Conservation (phyloP, 2,329 filamentous ascomycete genomes). For the Colletotrichum sublineola region DNA sequence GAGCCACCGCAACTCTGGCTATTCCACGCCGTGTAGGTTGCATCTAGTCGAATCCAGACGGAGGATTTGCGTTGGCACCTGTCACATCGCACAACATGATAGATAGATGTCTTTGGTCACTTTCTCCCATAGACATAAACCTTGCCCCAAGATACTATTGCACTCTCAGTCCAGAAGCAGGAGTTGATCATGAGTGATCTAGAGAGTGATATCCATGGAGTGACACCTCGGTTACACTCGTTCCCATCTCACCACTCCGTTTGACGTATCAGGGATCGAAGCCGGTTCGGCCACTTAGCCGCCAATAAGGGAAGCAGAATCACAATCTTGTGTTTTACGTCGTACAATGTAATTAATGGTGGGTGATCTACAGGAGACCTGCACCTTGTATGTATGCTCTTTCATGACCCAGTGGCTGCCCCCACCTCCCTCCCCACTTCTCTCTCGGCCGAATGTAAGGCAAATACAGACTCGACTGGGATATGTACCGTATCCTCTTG, state of each 20-base stretch:
- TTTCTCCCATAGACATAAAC: background rate
- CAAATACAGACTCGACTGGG: constrained; percentile 11
- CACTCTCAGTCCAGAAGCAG: constrained; percentile 5
- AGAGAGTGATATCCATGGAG: no score
- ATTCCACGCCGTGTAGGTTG: background rate
- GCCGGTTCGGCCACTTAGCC: constrained; percentile 6
- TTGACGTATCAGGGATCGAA: background rate
- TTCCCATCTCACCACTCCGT: constrained; percentile 1
- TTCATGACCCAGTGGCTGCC: background rate
- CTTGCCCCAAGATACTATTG: background rate
- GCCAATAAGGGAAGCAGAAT: background rate
- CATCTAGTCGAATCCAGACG: background rate
- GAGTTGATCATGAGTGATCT: background rate
- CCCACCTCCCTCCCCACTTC: background rate
- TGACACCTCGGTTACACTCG: background rate
- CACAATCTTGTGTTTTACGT: background rate
- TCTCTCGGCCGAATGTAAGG: constrained; percentile 21
- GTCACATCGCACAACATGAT: constrained; percentile 19
- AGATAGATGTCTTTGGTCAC: background rate
- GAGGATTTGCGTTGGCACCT: background rate
- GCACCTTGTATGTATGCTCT: constrained; percentile 12
- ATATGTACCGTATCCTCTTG: no score
- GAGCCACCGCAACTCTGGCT: background rate
- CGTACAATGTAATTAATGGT: constrained; percentile 25
- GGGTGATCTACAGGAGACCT: background rate